phyloP scores from a whole-genome alignment of 768 basidiomycete genomes.

The Ramaria sp. region DNA sequence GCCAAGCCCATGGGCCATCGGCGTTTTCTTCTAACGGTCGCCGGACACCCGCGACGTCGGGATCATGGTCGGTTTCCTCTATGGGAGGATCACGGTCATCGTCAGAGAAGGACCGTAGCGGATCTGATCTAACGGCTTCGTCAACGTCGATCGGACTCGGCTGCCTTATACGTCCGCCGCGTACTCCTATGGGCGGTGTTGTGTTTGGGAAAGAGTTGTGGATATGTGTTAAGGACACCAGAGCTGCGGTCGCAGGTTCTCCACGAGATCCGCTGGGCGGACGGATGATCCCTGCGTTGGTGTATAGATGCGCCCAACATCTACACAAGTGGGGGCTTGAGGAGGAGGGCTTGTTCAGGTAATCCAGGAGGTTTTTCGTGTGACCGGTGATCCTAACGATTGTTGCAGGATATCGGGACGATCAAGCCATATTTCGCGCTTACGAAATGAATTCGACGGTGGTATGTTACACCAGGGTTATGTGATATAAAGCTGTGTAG shows the following conservation, averaged over 20 bases:
- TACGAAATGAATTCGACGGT: conserved; percentile 74
- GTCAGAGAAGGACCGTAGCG: conserved; percentile 39
- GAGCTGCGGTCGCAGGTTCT: neutral
- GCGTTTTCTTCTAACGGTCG: conserved; percentile 22
- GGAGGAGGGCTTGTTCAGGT: conserved; percentile 84
- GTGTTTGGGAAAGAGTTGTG: conserved; percentile 60
- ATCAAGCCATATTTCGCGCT: conserved; percentile 63
- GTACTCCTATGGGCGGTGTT: conserved; percentile 25
- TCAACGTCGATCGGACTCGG: neutral
- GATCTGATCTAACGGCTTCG: conserved; percentile 24
- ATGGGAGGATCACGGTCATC: conserved; percentile 28
- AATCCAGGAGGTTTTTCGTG: conserved; percentile 4
- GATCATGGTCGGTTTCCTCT: conserved; percentile 43
- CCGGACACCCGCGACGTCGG: conserved; percentile 51
- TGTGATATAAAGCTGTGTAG: too few relatives aligned
- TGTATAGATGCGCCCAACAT: conserved; percentile 77
- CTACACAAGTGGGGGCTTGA: conserved; percentile 72
- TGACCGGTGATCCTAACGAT: neutral
- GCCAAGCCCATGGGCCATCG: conserved; percentile 5
- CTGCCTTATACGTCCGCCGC: conserved; percentile 4
- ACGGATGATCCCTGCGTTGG: conserved; percentile 57
- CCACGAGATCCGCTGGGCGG: conserved; percentile 27
- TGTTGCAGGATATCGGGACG: conserved; percentile 65
- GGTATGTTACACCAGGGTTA: too few relatives aligned
- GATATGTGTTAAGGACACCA: conserved; percentile 43